phyloP scores from a whole-genome alignment of 2,329 filamentous ascomycete species.

The Harringtonia aguacate region DNA sequence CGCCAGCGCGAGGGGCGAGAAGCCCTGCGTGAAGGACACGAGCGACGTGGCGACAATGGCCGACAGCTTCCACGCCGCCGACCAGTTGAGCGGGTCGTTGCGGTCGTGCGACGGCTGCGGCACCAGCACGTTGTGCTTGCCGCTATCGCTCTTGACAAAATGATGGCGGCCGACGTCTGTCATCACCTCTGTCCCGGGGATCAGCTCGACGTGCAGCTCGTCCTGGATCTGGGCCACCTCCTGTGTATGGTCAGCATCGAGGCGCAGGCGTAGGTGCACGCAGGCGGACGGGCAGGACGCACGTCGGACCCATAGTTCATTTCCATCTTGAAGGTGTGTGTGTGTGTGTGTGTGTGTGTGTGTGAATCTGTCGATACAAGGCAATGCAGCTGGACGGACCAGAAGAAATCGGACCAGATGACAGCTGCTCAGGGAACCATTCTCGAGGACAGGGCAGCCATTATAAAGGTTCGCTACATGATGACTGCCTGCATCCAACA shows the following conservation, averaged over 20 bases:
- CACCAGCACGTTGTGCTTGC: slow-evolving; percentile 31
- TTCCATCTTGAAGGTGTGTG: background rate
- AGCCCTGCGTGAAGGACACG: slow-evolving; percentile 30
- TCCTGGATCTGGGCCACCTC: slow-evolving; percentile 11
- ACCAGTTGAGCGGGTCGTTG: slow-evolving; percentile 39
- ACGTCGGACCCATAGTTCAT: background rate
- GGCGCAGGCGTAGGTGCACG: background rate
- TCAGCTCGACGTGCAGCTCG: slow-evolving; percentile 21
- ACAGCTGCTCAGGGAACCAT: too few species aligned
- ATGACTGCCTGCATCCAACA: too few species aligned
- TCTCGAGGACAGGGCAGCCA: too few species aligned
- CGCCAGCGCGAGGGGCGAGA: slow-evolving; percentile 23
- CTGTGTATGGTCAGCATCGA: background rate
- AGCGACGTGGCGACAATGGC: slow-evolving; percentile 24
- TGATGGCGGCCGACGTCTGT: slow-evolving; percentile 48
- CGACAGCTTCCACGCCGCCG: slow-evolving; percentile 30
- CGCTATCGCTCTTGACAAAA: slow-evolving; percentile 44
- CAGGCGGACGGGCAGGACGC: background rate
- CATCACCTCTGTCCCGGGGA: slow-evolving; percentile 27
- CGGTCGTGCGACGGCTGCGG: slow-evolving; percentile 35
- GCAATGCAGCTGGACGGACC: too few species aligned
- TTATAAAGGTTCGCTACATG: too few species aligned
- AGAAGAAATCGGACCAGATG: too few species aligned
- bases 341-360: too few species aligned
- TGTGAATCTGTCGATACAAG: too few species aligned